These are phyloP conservation scores for Nakaseomyces sp. DNA, from an alignment of 1,139 yeast genomes.

Conservation along the genomic window DNA sequence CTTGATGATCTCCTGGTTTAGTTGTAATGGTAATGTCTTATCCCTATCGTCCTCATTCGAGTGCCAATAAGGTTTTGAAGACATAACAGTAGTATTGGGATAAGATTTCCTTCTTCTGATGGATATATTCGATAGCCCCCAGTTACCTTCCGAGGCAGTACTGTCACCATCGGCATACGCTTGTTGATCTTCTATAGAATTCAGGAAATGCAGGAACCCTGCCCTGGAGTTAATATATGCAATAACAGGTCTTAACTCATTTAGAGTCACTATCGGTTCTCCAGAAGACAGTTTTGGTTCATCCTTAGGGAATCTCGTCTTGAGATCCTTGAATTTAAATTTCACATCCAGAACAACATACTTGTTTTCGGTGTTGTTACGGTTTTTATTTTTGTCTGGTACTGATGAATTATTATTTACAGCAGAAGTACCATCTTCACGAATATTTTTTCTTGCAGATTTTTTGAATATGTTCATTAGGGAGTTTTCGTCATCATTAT, in stretches of 20 bases:
- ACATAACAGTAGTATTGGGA: conserved; percentile 23
- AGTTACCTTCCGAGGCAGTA: conserved; percentile 10
- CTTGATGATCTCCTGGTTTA: conserved; percentile 21
- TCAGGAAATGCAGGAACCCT: conserved; percentile 24
- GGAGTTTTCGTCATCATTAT: conserved; percentile 18
- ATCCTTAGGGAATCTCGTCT: conserved; percentile 46
- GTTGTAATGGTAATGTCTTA: conserved; percentile 13
- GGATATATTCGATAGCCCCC: conserved; percentile 30
- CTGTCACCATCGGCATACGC: conserved; percentile 13
- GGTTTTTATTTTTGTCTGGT: background rate
- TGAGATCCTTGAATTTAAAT: conserved; percentile 52
- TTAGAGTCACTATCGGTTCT: conserved; percentile 48
- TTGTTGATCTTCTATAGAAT: conserved; percentile 12
- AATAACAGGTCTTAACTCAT: conserved; percentile 52
- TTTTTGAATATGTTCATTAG: conserved; percentile 8
- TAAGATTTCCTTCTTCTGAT: conserved; percentile 25
- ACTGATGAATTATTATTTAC: background rate
- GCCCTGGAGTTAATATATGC: conserved; percentile 47
- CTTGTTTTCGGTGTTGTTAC: conserved; percentile 32
- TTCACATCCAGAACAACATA: conserved; percentile 61
- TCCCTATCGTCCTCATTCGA: conserved; percentile 10
- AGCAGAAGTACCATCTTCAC: conserved; percentile 4
- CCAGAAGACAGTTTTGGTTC: conserved; percentile 48
- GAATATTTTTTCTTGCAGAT: background rate
- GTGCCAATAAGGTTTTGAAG: conserved; percentile 10